Base-by-base conservation (phyloP, 352 stramenopile genomes). In the Elongisporangium prolatum region DNA sequence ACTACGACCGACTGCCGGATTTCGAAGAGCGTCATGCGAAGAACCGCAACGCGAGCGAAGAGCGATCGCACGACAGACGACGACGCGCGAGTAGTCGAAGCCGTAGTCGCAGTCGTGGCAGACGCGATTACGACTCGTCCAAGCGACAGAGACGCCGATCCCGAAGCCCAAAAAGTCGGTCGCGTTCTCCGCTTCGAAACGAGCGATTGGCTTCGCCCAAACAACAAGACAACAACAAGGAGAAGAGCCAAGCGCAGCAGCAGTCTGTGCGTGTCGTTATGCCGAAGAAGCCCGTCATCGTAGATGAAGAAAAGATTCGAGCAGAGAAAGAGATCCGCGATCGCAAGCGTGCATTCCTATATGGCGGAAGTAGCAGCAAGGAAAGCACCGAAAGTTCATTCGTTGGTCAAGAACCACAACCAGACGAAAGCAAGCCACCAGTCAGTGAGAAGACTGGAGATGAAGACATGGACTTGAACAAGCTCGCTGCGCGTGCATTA, bases 1-100 rank as follows among this genome's bases (percentile, higher is more conserved):
- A 95, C 50, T 93, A 91, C 54, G 77, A 82, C 6, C 91, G 86
- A 51, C 44, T 95, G 9, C 83, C 81, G 0, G 72, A 87, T 57
- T 89, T 89, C 63, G 77, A 88, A 56, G 74, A 84, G 16, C 64
- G 69, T 21, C 53, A 66, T n/a, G 57, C 56, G 2, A 70, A 59
- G n/a, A 59, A 54, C 3, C 69, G 61, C 25, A 55, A 21, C 34
- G 65, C 52, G 13, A 57, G 57, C 56, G 60, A 60, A 52, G 63
- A 72, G n/a, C 21, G 65, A 38, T 28, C 50, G 22, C 47, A 52
- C 21, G 9, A 13, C 6, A 5, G 18, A n/a, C 9, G 61, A 61
- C 3, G 37, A 47, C 4, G 24, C 20, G 44, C 44, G 11, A 44
- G 34, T 17, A 37, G 59, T 4, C 54, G 64, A n/a, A 62, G 58